These are phyloP conservation scores for Trichoderma gamsii DNA, from an alignment of 495 filamentous ascomycete species.

Conservation along the genomic window DNA sequence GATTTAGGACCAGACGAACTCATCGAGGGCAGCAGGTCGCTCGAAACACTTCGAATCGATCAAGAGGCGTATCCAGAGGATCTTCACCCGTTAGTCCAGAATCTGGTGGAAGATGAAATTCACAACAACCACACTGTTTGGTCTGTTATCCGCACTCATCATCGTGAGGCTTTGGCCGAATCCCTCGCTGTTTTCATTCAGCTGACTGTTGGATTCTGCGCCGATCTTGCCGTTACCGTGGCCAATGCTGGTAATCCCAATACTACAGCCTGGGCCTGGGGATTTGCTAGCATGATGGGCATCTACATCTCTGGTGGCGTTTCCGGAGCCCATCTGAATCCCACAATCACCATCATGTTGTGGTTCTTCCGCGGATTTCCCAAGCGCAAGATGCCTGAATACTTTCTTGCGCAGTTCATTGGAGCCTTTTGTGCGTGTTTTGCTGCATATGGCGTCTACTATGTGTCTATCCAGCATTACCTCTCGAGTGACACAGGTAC, in stretches of 20 bases:
- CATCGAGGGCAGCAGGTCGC: constrained; percentile 13
- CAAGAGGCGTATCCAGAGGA: constrained; percentile 19
- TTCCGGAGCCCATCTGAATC: constrained; percentile 52
- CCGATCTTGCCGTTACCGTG: constrained; percentile 39
- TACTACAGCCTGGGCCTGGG: constrained; percentile 45
- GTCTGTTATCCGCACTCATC: constrained; percentile 47
- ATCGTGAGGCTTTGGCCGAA: constrained; percentile 46
- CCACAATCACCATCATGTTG: constrained; percentile 42
- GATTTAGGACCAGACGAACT: constrained; percentile 13
- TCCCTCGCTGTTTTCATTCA: constrained; percentile 36
- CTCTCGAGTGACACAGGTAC: constrained; percentile 29
- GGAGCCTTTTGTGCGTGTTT: constrained; percentile 40
- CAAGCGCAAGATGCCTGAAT: constrained; percentile 38
- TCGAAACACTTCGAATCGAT: constrained; percentile 16
- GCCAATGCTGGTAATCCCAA: constrained; percentile 35
- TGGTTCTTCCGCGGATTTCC: constrained; percentile 50
- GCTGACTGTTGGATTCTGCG: constrained; percentile 41
- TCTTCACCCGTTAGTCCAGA: constrained; percentile 6
- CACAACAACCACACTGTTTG: constrained; percentile 49
- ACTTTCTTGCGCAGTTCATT: constrained; percentile 46
- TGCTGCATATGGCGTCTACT: constrained; percentile 45
- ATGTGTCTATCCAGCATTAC: constrained; percentile 37
- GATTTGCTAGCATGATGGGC: constrained; percentile 51
- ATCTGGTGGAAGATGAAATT: constrained; percentile 36
- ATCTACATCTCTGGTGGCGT: constrained; percentile 53